A percentile compares a stretch with the other conserved stretches of the same genome.
phyloP scores from a whole-genome alignment of 306 rosid species.

The Clitoria ternatea region DNA sequence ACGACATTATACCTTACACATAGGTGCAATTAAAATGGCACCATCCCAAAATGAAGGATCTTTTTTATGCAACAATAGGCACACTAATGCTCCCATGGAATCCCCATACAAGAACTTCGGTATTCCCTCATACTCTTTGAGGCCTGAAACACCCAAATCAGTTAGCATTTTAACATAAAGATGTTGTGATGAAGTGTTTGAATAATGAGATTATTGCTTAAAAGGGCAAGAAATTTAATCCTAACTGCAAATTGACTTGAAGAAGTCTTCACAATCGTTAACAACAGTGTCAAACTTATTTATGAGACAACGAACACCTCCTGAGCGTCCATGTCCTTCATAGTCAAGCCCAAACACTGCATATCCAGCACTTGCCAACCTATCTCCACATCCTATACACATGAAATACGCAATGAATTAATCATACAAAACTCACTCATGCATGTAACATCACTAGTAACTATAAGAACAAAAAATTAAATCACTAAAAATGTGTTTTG shows the following conservation, averaged over 20 bases:
- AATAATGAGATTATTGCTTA: background rate
- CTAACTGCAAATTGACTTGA: constrained; percentile 62
- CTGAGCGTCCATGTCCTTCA: constrained; percentile 86
- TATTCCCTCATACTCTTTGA: constrained; percentile 46
- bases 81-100: constrained; percentile 93
- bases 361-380: constrained; percentile 58
- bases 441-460: background rate
- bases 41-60: constrained; percentile 77
- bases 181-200: background rate
- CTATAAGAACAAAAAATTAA: background rate
- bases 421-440: background rate
- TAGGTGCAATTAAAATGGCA: constrained; percentile 84
- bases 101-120: constrained; percentile 81
- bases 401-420: background rate
- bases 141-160: constrained; percentile 32
- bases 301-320: constrained; percentile 74
- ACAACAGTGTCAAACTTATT: constrained; percentile 63
- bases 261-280: constrained; percentile 52
- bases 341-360: constrained; percentile 77
- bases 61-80: constrained; percentile 63
- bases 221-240: background rate
- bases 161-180: background rate
- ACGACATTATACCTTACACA: constrained; percentile 66
- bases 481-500: background rate
- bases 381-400: constrained; percentile 66